Evolutionary conservation across 1,284 basidiomycete species (phyloP).

Genomic region (Xerocomus nothofagi): DNA sequence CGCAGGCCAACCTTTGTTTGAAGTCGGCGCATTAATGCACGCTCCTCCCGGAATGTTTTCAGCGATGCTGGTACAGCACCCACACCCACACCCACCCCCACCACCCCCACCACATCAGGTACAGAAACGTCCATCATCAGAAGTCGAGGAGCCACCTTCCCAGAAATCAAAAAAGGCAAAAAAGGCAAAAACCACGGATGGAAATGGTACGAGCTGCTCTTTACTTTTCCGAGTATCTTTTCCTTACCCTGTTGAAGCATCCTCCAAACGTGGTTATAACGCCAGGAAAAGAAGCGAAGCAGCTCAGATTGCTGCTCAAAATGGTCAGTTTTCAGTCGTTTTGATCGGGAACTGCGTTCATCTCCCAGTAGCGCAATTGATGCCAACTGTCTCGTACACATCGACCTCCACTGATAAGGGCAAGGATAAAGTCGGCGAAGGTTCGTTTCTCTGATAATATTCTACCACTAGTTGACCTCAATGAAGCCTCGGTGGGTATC

Average conservation of each 20-base stretch:
- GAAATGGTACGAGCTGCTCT: conserved; percentile 31
- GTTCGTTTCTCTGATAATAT: conserved; percentile 33
- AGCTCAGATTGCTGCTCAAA: conserved; percentile 56
- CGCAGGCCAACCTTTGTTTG: conserved; percentile 37
- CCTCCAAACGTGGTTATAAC: conserved; percentile 62
- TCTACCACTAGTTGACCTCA: conserved; percentile 1
- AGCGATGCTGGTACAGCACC: conserved; percentile 34
- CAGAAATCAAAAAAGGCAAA: conserved; percentile 45
- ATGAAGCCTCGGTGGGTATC: conserved; percentile 22
- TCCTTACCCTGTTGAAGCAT: conserved; percentile 34
- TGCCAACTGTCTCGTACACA: conserved; percentile 47
- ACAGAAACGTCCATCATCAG: conserved; percentile 40
- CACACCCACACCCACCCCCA: conserved; percentile 26
- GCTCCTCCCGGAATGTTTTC: conserved; percentile 31
- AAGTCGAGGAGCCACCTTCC: conserved; percentile 35
- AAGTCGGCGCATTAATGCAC: conserved; percentile 36
- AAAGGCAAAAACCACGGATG: conserved; percentile 39
- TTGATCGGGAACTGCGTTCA: conserved; percentile 25
- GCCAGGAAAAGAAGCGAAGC: conserved; percentile 69
- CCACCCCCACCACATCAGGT: conserved; percentile 31
- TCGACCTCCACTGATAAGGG: conserved; percentile 40
- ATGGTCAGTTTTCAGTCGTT: conserved; percentile 43
- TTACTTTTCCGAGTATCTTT: conserved; percentile 5
- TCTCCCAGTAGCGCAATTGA: conserved; percentile 43
- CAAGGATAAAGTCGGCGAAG: conserved; percentile 44